Evolutionary conservation across 2,329 filamentous ascomycete species (phyloP).

Genomic region (Cryphonectria naterciae): DNA sequence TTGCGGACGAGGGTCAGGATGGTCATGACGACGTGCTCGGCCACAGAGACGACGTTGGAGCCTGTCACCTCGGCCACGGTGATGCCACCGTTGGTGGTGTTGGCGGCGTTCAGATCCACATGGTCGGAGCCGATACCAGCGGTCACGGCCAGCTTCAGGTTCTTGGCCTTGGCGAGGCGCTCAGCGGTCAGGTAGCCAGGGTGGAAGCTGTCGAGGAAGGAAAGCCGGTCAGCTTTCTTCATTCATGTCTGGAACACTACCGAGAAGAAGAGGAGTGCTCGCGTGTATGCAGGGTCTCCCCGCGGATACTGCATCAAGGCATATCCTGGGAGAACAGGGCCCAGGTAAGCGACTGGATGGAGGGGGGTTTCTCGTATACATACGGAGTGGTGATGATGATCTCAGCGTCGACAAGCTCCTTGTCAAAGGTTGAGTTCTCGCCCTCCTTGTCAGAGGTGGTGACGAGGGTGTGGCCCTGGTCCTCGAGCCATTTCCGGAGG

Average conservation of each 20-base stretch:
- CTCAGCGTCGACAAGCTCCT: slow-evolving; percentile 95
- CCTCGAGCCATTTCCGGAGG: slow-evolving; percentile 95
- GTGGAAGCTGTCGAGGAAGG: slow-evolving; percentile 74
- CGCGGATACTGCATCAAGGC: not conserved
- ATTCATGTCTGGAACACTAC: not conserved
- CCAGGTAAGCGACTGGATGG: not conserved
- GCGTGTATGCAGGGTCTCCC: not conserved
- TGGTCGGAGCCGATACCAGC: slow-evolving; percentile 98
- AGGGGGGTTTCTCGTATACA: slow-evolving; percentile 32
- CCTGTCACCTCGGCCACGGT: slow-evolving; percentile 98
- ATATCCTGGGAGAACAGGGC: slow-evolving; percentile 26
- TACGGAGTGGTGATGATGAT: slow-evolving; percentile 99
- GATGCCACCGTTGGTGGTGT: slow-evolving; percentile 97
- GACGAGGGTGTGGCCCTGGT: slow-evolving; percentile 92
- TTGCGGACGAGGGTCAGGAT: slow-evolving; percentile 95
- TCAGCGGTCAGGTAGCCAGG: slow-evolving; percentile 96
- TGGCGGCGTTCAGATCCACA: slow-evolving; percentile 94
- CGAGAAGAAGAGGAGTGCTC: not conserved
- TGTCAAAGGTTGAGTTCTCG: slow-evolving; percentile 88
- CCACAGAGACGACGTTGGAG: slow-evolving; percentile 97
- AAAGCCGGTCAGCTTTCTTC: not conserved
- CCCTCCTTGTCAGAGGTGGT: slow-evolving; percentile 98
- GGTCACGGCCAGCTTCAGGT: slow-evolving; percentile 95
- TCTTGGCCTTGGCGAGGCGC: slow-evolving; percentile 97
- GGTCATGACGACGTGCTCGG: slow-evolving; percentile 99